These are phyloP conservation scores for Herpetomonas samuelpessoai DNA, from an alignment of 208 protist genomes.

Conservation along the genomic window DNA sequence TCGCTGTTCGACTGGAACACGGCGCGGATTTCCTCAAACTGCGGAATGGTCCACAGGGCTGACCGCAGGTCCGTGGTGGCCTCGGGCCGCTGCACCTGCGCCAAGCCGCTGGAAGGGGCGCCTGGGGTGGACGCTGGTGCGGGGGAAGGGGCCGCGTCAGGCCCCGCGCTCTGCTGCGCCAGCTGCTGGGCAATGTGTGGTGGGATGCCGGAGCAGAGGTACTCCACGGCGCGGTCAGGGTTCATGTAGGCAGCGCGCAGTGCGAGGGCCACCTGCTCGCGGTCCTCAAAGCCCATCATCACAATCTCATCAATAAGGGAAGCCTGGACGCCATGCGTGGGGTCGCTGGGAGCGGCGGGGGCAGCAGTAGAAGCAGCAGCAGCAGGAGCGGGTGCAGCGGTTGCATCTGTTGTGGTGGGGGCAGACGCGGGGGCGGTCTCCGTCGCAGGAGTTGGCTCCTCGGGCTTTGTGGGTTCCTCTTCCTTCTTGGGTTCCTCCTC, in stretches of 20 bases:
- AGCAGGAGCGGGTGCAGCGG: constrained; percentile 2
- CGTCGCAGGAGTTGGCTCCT: not conserved
- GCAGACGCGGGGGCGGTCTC: not conserved
- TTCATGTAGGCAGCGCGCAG: constrained; percentile 87
- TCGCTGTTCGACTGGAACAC: constrained; percentile 61
- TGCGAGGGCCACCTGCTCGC: constrained; percentile 63
- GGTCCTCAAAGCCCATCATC: constrained; percentile 87
- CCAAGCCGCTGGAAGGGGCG: not conserved
- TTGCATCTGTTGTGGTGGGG: constrained; percentile 7
- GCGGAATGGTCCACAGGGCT: constrained; percentile 56
- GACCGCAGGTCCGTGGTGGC: constrained; percentile 27
- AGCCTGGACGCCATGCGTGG: constrained; percentile 28
- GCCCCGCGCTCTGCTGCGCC: not conserved
- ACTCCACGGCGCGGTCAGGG: constrained; percentile 83
- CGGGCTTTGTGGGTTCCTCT: no score
- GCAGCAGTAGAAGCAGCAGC: constrained; percentile 5
- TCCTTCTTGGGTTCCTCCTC: not conserved
- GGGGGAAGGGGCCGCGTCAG: constrained; percentile 6
- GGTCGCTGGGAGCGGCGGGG: constrained; percentile 1
- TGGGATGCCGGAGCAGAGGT: constrained; percentile 83
- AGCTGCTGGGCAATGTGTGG: constrained; percentile 35
- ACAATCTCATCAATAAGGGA: constrained; percentile 75
- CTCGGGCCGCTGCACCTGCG: not conserved
- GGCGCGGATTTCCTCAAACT: constrained; percentile 69
- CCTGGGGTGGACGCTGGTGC: constrained; percentile 4